Conservation (phyloP, 768 basidiomycete species). For the Myochromella boudieri region DNA sequence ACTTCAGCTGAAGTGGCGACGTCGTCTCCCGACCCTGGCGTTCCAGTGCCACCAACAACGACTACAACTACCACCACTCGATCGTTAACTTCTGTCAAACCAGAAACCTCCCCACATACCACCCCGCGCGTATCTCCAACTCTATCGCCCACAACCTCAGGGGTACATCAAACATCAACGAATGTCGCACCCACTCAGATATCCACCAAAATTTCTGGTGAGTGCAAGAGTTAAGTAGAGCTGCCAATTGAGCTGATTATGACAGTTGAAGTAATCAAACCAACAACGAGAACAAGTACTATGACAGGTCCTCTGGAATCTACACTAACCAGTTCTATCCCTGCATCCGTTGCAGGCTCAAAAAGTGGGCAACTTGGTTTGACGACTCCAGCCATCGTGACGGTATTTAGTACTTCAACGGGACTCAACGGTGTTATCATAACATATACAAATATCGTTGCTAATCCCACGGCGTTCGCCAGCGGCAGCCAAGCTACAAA, state of each 20-base stretch:
- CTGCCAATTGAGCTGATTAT: neutral
- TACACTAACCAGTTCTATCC: conserved; percentile 43
- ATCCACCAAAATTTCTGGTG: conserved; percentile 9
- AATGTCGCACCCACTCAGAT: neutral
- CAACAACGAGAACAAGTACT: conserved; percentile 35
- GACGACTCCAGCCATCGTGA: conserved; percentile 45
- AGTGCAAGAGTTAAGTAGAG: neutral
- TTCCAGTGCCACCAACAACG: neutral
- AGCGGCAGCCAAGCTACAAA: conserved; percentile 16
- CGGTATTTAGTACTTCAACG: conserved; percentile 45
- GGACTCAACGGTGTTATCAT: conserved; percentile 41
- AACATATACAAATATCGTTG: conserved; percentile 52
- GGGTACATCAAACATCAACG: neutral
- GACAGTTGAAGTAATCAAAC: conserved; percentile 5
- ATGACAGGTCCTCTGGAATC: conserved; percentile 39
- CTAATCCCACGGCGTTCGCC: conserved; percentile 43
- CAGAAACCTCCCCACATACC: neutral
- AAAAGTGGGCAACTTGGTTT: conserved; percentile 36
- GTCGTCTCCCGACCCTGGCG: neutral
- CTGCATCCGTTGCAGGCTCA: conserved; percentile 38
- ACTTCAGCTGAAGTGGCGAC: neutral
- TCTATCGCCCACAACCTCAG: neutral
- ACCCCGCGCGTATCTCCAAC: neutral
- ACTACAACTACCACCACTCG: neutral
- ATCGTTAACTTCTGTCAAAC: neutral